Base-by-base conservation (phyloP, 768 basidiomycete genomes). In the Phanerodontia chrysosporium region DNA sequence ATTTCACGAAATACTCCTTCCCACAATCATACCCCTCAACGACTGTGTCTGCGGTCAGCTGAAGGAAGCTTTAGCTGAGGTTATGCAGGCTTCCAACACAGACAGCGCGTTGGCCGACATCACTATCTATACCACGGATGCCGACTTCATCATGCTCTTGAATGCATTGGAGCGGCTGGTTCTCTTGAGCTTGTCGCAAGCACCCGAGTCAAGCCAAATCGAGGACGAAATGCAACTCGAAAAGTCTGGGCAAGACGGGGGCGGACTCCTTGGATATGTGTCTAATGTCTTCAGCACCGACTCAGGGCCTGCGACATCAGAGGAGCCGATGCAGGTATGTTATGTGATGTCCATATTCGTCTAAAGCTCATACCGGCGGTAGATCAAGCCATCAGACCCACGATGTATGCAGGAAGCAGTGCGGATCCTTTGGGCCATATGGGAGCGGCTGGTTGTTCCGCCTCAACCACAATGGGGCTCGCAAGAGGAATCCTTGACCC, bases 221-320 rank as follows among this genome's bases (percentile, higher is more conserved):
- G 85, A 88, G 18, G 88, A 89, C 18, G 89, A 90, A 9, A 65
- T 71, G 13, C 65, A 67, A 0, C 67, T 76, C 18, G 91, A 86
- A 63, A 90, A 83, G 64, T 64, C 70, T 24, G 75, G 72, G 2
- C 68, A 76, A 18, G 85, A 87, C 62, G 76, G 77, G 9, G 78
- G 81, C 67, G 88, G 95, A 1, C 73, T 98, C 12, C 77, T 98
- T 0, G 93, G 95, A 9, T 90, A 93, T 66, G 88, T 99, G 53
- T 95, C 94, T 1, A 91, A 85, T 57, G 95, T 98, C 1, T 95
- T 99, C 67, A 83, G 89, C 44, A 84, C 85, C 0, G 91, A 94
- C n/a, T 79, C 75, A 35, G 66, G 74, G 9, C 72, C 78, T 12
- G 69, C 71, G 56, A 65, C 71, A 39, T 67, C 72, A 16, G 84